A percentile compares a stretch with the other conserved stretches of the same genome.
These are phyloP conservation scores for Polyporus tsugae DNA, from an alignment of 1,284 basidiomycete genomes.

Conservation along the genomic window DNA sequence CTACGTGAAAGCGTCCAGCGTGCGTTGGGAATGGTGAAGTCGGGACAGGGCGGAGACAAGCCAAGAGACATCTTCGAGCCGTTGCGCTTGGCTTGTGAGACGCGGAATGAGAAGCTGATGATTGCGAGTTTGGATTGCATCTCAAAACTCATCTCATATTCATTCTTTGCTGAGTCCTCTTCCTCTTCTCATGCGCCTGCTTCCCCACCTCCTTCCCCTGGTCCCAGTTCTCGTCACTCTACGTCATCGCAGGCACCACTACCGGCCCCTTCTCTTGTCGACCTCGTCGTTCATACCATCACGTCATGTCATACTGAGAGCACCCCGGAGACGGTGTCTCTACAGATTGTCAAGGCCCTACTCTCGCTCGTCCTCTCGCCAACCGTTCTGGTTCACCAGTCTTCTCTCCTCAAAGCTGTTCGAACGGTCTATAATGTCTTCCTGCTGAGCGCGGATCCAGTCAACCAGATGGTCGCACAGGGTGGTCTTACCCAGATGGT, in stretches of 20 bases:
- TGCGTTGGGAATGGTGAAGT: conserved; percentile 85
- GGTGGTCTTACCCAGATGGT: conserved; percentile 98
- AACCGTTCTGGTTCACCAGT: conserved; percentile 90
- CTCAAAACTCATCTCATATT: conserved; percentile 95
- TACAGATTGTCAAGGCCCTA: conserved; percentile 95
- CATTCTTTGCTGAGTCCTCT: conserved; percentile 83
- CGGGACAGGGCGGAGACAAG: conserved; percentile 71
- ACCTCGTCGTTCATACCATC: conserved; percentile 92
- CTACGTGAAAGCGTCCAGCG: conserved; percentile 84
- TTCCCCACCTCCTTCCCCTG: conserved; percentile 79
- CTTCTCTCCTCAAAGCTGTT: conserved; percentile 92
- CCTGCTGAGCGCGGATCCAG: conserved; percentile 85
- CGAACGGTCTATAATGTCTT: conserved; percentile 98
- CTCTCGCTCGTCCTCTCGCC: conserved; percentile 88
- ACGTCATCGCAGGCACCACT: conserved; percentile 59
- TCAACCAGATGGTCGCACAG: conserved; percentile 96
- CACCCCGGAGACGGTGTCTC: conserved; percentile 88
- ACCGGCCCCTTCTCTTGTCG: conserved; percentile 79
- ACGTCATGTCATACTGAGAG: conserved; percentile 91
- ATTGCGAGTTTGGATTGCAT: conserved; percentile 96
- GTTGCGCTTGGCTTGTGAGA: conserved; percentile 92
- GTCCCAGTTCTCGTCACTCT: conserved; percentile 53
- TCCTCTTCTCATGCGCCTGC: conserved; percentile 52
- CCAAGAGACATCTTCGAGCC: conserved; percentile 93
- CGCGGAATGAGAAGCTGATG: conserved; percentile 90